phyloP scores from a whole-genome alignment of 2,329 filamentous ascomycete genomes.

The Fusarium tuaranense region DNA sequence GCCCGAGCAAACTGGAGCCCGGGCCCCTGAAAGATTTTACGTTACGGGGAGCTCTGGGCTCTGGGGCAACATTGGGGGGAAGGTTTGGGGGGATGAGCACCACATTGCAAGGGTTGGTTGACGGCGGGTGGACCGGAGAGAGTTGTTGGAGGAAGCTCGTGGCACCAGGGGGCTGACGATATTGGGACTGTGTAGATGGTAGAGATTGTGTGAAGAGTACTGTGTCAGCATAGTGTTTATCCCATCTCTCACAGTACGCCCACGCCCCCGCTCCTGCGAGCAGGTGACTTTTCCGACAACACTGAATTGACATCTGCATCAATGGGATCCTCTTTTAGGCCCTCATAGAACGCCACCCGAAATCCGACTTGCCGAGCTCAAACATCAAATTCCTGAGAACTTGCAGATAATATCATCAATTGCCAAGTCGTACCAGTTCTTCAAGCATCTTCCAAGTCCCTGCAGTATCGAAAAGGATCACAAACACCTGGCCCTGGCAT shows the following conservation, averaged over 20 bases:
- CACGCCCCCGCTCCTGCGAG: conserved; percentile 25
- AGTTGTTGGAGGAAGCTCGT: background rate
- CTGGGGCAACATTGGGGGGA: conserved; percentile 17
- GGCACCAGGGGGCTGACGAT: background rate
- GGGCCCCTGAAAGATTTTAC: background rate
- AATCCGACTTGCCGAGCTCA: conserved; percentile 20
- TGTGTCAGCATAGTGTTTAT: background rate
- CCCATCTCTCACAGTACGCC: conserved; percentile 1
- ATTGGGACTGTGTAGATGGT: background rate
- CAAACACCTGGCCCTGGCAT: conserved; percentile 38
- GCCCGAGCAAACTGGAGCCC: background rate
- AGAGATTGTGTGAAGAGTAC: background rate
- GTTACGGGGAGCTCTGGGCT: conserved; percentile 4
- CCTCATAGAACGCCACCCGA: conserved; percentile 26
- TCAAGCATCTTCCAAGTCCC: conserved; percentile 15
- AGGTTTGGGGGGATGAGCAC: conserved; percentile 19
- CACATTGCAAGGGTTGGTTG: conserved; percentile 25
- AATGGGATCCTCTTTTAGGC: conserved; percentile 5
- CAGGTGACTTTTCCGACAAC: conserved; percentile 33
- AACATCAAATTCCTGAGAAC: conserved; percentile 11
- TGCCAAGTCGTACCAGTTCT: background rate
- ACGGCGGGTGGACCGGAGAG: background rate
- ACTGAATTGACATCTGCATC: conserved; percentile 5
- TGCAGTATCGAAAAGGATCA: conserved; percentile 30
- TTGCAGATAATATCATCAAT: conserved; percentile 2